Conservation (phyloP, 495 filamentous ascomycete genomes). For the Penicillium bovifimosum region DNA sequence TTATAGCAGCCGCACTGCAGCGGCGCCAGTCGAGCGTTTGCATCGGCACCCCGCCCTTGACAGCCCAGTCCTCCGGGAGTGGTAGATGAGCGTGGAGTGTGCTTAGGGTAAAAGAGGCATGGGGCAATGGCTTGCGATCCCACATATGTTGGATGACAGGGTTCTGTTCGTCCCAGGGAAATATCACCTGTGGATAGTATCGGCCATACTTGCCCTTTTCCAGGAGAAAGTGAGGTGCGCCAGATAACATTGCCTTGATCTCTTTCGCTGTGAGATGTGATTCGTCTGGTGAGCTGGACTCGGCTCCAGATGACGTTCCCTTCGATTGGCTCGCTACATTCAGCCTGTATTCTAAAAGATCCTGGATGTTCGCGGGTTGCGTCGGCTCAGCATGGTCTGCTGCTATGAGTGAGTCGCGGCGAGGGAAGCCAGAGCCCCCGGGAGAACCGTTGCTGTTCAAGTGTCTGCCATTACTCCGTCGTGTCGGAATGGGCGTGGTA, state of each 20-base stretch:
- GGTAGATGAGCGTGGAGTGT: constrained; percentile 45
- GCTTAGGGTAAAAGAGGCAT: constrained; percentile 43
- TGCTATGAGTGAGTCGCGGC: neutral
- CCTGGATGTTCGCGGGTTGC: constrained; percentile 29
- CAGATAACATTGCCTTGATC: constrained; percentile 65
- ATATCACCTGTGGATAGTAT: constrained; percentile 59
- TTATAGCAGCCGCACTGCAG: constrained; percentile 22
- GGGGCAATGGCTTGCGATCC: constrained; percentile 47
- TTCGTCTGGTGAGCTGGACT: neutral
- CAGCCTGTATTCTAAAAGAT: constrained; percentile 23
- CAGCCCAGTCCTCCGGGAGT: constrained; percentile 33
- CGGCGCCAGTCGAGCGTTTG: constrained; percentile 23
- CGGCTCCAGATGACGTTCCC: neutral
- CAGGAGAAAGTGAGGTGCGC: constrained; percentile 67
- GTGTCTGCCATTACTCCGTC: neutral
- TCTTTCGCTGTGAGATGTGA: constrained; percentile 50
- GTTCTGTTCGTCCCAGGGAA: constrained; percentile 61
- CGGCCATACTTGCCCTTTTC: constrained; percentile 47
- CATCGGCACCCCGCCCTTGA: constrained; percentile 28
- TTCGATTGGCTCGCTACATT: constrained; percentile 4
- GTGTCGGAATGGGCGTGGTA: neutral
- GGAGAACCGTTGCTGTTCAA: neutral
- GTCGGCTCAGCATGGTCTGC: constrained; percentile 19
- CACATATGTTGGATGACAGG: constrained; percentile 56
- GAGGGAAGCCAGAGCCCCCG: neutral